Percentiles rank a stretch among this genome's conserved stretches.
Conservation (phyloP, 2,329 filamentous ascomycete genomes). For the Aspergillus sp. region DNA sequence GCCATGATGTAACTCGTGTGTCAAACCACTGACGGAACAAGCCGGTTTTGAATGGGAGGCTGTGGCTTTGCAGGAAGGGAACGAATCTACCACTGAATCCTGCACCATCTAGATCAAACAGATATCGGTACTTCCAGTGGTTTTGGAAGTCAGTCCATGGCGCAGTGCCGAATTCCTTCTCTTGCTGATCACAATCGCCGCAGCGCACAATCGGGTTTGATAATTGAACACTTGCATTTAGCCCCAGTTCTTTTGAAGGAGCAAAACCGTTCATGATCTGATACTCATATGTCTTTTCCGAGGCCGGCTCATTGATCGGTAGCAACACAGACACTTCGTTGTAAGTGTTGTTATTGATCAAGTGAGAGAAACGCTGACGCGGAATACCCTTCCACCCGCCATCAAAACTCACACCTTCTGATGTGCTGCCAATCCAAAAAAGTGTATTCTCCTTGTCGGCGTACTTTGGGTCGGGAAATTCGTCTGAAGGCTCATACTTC, state of each 20-base stretch:
- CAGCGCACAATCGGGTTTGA: conserved; percentile 55
- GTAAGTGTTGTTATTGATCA: conserved; percentile 56
- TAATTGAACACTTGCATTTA: conserved; percentile 58
- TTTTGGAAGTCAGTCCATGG: conserved; percentile 48
- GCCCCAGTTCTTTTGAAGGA: conserved; percentile 39
- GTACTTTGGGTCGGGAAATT: conserved; percentile 52
- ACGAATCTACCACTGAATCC: conserved; percentile 64
- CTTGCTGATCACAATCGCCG: conserved; percentile 52
- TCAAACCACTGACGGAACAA: conserved; percentile 79
- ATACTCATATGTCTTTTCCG: conserved; percentile 47
- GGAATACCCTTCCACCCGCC: conserved; percentile 64
- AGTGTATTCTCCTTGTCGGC: conserved; percentile 59
- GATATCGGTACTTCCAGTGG: conserved; percentile 63
- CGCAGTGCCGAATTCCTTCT: conserved; percentile 47
- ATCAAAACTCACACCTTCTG: conserved; percentile 48
- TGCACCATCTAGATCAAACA: conserved; percentile 67
- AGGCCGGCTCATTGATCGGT: conserved; percentile 31
- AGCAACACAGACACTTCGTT: conserved; percentile 53
- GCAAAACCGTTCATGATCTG: conserved; percentile 44
- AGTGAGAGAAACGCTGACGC: conserved; percentile 67
- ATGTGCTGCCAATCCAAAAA: conserved; percentile 71
- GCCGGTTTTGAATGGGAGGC: conserved; percentile 64
- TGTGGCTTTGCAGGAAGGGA: conserved; percentile 60
- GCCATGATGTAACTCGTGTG: conserved; percentile 67
- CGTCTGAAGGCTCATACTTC: conserved; percentile 47